Evolutionary conservation across 2,329 filamentous ascomycete species (phyloP), one percentile per base, ranked within the genome.

Genomic region (Cytospora piceicola): DNA sequence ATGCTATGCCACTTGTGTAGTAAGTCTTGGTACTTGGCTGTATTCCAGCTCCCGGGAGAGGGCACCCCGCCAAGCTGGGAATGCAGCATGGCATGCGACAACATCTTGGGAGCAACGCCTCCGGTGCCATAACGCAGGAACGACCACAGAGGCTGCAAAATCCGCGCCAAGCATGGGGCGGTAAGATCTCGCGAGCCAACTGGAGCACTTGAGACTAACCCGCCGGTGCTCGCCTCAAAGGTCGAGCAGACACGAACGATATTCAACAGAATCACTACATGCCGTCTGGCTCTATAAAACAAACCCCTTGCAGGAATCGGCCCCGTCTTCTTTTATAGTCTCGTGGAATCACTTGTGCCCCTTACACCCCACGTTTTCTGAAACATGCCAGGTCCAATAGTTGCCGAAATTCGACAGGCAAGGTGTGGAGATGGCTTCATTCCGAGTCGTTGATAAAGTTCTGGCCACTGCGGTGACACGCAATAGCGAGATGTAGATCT

Each of bases 311-410:
- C 60, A 53, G 49, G 34, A 30, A 49, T 17, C 32, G 34, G 52
- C 24, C 27, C 29, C 36, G 55, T 51, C 60, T 62, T 36, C 46
- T 62, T 14, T 62, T 14, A 49, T 24, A 9, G 36, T 46, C 27
- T 56, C 60, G 60, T 55, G 52, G 52, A 56, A 36, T 49, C 36
- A 53, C 54, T 56, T 34, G 60, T 49, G 27, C 42, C 46, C 53
- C 53, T 39, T 29, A 57, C 61, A 51, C 42, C 61, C 54, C 56
- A 39, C 60, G 36, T 30, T 53, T 54, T 62, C 29, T 62, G 60
- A 62, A 62, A 62, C 60, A 27, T 15, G 39, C 42, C 49, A 62
- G 60, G 5, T n/a, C 39, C 15, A 42, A 42, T 7, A 20, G 39
- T 42, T 42, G 39, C 39, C 39, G 39, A 42, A 20, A 17, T 20